Conservation (phyloP, 768 basidiomycete genomes). For the Clitopilus passeckerianus region DNA sequence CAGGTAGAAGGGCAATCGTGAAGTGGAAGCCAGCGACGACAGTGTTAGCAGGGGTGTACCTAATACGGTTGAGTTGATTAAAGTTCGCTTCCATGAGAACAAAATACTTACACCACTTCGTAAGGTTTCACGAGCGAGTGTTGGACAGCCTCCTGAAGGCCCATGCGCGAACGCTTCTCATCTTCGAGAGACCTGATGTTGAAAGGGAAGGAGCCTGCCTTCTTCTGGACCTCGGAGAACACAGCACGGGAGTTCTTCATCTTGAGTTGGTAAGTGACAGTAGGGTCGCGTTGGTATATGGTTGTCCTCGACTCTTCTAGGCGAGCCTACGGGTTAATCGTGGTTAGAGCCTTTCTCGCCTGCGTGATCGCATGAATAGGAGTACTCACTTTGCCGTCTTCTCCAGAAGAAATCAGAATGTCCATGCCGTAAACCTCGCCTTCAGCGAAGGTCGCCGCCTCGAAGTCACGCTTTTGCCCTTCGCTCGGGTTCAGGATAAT, state of each 20-base stretch:
- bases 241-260: slow-evolving; percentile 97
- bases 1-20: slow-evolving; percentile 89
- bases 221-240: slow-evolving; percentile 97
- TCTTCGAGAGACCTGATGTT: slow-evolving; percentile 92
- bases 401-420: slow-evolving; percentile 79
- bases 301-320: slow-evolving; percentile 86
- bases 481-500: slow-evolving; percentile 89
- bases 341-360: neutral
- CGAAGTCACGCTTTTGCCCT: slow-evolving; percentile 79
- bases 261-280: slow-evolving; percentile 92
- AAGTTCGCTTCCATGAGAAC: neutral
- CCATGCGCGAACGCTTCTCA: slow-evolving; percentile 93
- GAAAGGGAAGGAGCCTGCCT: slow-evolving; percentile 97
- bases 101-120: slow-evolving; percentile 75
- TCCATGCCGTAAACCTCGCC: slow-evolving; percentile 96
- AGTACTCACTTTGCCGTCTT: slow-evolving; percentile 82
- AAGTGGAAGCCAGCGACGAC: slow-evolving; percentile 96
- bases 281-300: slow-evolving; percentile 85
- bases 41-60: slow-evolving; percentile 78
- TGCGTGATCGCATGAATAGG: neutral
- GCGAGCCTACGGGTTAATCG: slow-evolving; percentile 60
- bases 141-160: slow-evolving; percentile 92
- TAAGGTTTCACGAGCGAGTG: slow-evolving; percentile 93
- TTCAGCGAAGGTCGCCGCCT: slow-evolving; percentile 82
- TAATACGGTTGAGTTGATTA: slow-evolving; percentile 18